These are phyloP conservation scores for Fonsecaea pedrosoi DNA, from an alignment of 2,329 filamentous ascomycete genomes.

Conservation along the genomic window DNA sequence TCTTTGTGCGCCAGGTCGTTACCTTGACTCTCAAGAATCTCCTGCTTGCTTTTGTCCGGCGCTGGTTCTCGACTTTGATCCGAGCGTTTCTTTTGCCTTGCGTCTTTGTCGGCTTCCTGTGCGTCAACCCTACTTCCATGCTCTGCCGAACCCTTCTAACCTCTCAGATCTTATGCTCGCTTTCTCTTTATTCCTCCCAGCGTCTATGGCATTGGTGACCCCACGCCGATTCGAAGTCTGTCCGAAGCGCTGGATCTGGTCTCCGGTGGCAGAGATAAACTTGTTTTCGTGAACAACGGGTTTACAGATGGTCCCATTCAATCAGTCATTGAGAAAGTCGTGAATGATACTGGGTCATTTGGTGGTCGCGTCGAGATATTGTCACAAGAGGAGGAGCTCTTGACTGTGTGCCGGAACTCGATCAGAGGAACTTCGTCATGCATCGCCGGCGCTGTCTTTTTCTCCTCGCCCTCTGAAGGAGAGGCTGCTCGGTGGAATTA, in stretches of 20 bases:
- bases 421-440: constrained; percentile 73
- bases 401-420: constrained; percentile 67
- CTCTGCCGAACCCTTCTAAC: constrained; percentile 41
- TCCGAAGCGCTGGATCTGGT: constrained; percentile 67
- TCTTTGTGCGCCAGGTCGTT: constrained; percentile 60
- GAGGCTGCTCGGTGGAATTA: constrained; percentile 78
- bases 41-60: constrained; percentile 60
- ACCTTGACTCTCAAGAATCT: constrained; percentile 65
- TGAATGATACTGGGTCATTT: constrained; percentile 61
- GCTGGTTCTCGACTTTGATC: constrained; percentile 61
- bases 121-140: constrained; percentile 20
- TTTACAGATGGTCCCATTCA: constrained; percentile 73
- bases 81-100: constrained; percentile 64
- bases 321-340: constrained; percentile 69
- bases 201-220: constrained; percentile 72
- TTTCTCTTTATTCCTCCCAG: constrained; percentile 84
- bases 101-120: constrained; percentile 58
- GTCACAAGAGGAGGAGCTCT: constrained; percentile 63
- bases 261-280: constrained; percentile 66
- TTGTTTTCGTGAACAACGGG: constrained; percentile 81
- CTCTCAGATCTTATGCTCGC: constrained; percentile 70
- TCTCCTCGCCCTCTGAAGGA: constrained; percentile 76
- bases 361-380: constrained; percentile 65
- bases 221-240: constrained; percentile 68
- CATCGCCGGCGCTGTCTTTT: constrained; percentile 76